phyloP scores from a whole-genome alignment of 768 basidiomycete species.

The Lactarius deliciosus region DNA sequence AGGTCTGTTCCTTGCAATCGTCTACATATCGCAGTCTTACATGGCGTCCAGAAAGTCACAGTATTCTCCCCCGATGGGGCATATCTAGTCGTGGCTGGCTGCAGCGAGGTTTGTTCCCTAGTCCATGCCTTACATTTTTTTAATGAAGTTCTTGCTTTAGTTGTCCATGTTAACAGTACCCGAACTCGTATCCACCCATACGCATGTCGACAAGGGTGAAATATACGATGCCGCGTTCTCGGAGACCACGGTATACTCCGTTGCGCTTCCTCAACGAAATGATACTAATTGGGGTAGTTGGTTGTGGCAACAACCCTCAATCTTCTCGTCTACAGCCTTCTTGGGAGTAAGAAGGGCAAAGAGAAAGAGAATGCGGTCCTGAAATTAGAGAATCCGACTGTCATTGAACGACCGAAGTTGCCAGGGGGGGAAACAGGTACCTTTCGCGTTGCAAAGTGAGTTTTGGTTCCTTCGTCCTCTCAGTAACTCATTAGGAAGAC shows the following conservation, averaged over 20 bases:
- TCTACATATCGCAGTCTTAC: slow-evolving; percentile 12
- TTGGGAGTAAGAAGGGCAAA: slow-evolving; percentile 41
- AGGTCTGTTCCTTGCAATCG: slow-evolving; percentile 48
- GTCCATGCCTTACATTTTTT: neutral
- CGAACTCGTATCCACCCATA: slow-evolving; percentile 44
- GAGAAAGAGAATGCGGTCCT: slow-evolving; percentile 37
- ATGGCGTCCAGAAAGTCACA: slow-evolving; percentile 75
- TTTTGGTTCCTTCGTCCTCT: neutral
- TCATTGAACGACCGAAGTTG: slow-evolving; percentile 24
- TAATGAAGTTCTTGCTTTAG: slow-evolving; percentile 23
- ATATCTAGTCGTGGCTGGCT: slow-evolving; percentile 70
- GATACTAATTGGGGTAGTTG: slow-evolving; percentile 43
- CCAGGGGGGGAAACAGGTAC: slow-evolving; percentile 22
- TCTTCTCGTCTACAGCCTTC: slow-evolving; percentile 63
- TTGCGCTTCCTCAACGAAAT: neutral
- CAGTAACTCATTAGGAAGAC: slow-evolving; percentile 5
- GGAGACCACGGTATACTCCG: slow-evolving; percentile 49
- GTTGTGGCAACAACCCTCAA: slow-evolving; percentile 64
- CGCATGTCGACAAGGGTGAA: slow-evolving; percentile 65
- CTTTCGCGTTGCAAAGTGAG: slow-evolving; percentile 19
- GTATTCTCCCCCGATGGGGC: slow-evolving; percentile 68
- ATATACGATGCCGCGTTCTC: slow-evolving; percentile 88
- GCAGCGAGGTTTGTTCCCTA: slow-evolving; percentile 55
- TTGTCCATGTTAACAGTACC: slow-evolving; percentile 33
- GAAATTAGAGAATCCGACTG: slow-evolving; percentile 19